These are phyloP conservation scores for Macaranga tanarius DNA, from an alignment of 441 rosid genomes.

Conservation along the genomic window DNA sequence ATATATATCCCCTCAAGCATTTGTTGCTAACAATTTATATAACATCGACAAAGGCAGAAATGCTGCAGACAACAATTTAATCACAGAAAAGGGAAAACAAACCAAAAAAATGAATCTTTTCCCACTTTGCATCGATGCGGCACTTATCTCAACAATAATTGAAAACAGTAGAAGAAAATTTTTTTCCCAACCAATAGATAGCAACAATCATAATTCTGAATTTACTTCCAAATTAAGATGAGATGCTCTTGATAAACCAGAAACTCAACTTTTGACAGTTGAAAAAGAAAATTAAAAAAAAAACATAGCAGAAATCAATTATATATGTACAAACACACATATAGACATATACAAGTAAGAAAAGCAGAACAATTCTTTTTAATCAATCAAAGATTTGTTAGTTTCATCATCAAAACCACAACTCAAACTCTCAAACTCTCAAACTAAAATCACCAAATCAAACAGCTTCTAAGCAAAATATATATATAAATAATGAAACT, in stretches of 20 bases:
- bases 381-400: constrained; percentile 2
- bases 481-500: background rate
- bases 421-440: background rate
- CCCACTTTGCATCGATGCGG: background rate
- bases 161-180: background rate
- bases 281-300: background rate
- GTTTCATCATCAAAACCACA: constrained; percentile 6
- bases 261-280: background rate
- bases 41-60: constrained; percentile 1
- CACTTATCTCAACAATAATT: background rate
- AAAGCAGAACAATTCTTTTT: background rate
- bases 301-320: no score
- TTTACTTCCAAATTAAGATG: constrained; percentile 4
- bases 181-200: background rate
- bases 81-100: background rate
- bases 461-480: background rate
- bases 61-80: background rate
- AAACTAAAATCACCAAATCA: background rate
- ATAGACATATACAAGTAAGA: background rate
- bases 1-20: constrained; percentile 9
- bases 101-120: background rate
- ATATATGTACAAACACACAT: no score
- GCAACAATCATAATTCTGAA: background rate
- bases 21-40: constrained; percentile 6
- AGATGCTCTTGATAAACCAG: background rate